Evolutionary conservation across 1,284 basidiomycete species (phyloP).

Genomic region (Cutaneotrichosporon mucoides): DNA sequence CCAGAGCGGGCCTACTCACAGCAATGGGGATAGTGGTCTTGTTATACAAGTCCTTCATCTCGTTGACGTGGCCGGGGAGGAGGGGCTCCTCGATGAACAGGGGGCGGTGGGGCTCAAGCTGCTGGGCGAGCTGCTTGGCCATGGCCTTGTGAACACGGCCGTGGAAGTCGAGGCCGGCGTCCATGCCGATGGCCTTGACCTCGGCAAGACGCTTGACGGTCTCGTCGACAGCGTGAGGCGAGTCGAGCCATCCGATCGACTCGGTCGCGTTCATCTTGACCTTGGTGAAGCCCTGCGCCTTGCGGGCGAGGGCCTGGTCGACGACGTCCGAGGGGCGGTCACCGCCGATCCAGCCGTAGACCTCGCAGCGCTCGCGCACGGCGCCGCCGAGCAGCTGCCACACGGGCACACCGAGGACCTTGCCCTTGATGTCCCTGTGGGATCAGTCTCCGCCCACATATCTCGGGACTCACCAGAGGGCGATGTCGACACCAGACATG

Average conservation of each 20-base stretch:
- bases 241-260: conserved; percentile 52
- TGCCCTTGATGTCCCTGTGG: conserved; percentile 67
- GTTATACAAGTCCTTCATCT: conserved; percentile 51
- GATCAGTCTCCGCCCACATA: conserved; percentile 40
- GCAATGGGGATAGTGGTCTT: conserved; percentile 53
- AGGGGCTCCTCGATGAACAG: conserved; percentile 75
- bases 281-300: conserved; percentile 66
- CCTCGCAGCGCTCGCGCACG: conserved; percentile 51
- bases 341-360: conserved; percentile 53
- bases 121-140: conserved; percentile 68
- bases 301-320: conserved; percentile 59
- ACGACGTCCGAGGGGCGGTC: conserved; percentile 64
- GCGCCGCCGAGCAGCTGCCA: conserved; percentile 72
- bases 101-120: conserved; percentile 62
- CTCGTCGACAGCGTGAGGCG: conserved; percentile 55
- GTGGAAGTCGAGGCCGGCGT: conserved; percentile 58
- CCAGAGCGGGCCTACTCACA: conserved; percentile 23
- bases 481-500: conserved; percentile 55
- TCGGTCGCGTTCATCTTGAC: conserved; percentile 63
- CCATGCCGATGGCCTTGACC: conserved; percentile 61
- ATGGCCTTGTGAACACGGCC: conserved; percentile 64
- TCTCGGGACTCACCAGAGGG: conserved; percentile 48
- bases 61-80: conserved; percentile 53
- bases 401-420: conserved; percentile 67
- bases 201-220: conserved; percentile 62